These are phyloP conservation scores for Colletotrichum sp. DNA, from an alignment of 2,329 filamentous ascomycete genomes.

Conservation along the genomic window DNA sequence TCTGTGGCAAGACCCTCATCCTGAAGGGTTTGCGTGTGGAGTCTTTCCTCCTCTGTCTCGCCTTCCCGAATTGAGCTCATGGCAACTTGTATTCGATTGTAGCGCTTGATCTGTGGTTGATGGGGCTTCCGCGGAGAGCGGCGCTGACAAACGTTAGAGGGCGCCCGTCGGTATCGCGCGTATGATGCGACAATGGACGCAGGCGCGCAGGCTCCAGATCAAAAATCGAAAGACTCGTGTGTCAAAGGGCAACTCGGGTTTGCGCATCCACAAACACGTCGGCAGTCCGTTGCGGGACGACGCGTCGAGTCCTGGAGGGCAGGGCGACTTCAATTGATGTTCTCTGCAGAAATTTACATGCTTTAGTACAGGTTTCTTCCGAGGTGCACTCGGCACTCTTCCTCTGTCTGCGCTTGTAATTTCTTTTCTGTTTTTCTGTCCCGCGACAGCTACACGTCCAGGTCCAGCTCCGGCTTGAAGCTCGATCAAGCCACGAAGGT, in stretches of 20 bases:
- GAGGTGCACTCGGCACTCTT: background rate
- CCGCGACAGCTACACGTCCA: background rate
- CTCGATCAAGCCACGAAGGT: background rate
- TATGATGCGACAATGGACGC: background rate
- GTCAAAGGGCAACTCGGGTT: background rate
- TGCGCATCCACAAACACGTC: conserved; percentile 12
- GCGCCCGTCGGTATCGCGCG: background rate
- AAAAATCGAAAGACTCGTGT: background rate
- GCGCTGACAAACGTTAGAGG: background rate
- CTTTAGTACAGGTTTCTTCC: background rate
- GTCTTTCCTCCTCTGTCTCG: conserved; percentile 9
- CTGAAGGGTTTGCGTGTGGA: background rate
- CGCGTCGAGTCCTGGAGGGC: background rate
- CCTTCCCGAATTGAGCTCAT: conserved; percentile 12
- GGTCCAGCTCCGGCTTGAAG: background rate
- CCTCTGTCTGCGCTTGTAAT: background rate
- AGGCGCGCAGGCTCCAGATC: background rate
- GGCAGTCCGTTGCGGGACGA: background rate
- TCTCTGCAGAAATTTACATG: conserved; percentile 1
- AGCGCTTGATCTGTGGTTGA: background rate
- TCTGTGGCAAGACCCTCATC: background rate
- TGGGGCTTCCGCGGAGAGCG: background rate
- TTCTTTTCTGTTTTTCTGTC: background rate
- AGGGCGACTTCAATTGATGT: conserved; percentile 1
- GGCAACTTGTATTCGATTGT: background rate